A percentile compares a stretch with the other conserved stretches of the same genome.
Evolutionary conservation across 2,329 filamentous ascomycete genomes (phyloP).

Genomic region (Diaporthe australafricana): DNA sequence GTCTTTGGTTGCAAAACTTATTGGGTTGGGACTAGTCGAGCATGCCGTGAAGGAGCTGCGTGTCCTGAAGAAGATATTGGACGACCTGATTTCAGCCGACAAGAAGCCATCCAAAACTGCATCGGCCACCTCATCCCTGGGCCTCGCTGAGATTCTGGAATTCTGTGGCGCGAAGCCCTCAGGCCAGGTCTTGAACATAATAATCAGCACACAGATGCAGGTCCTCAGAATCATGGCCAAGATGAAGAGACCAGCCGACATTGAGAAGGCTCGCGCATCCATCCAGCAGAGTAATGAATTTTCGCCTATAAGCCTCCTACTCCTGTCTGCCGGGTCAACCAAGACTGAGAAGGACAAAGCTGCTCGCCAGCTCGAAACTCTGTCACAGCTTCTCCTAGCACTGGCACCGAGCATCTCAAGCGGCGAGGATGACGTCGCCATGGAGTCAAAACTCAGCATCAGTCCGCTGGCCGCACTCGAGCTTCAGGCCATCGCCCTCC

Average conservation of each 20-base stretch:
- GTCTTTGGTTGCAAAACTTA: constrained; percentile 73
- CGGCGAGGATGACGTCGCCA: constrained; percentile 68
- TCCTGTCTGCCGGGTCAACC: constrained; percentile 55
- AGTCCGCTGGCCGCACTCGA: constrained; percentile 69
- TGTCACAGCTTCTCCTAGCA: constrained; percentile 74
- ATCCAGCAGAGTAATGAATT: constrained; percentile 63
- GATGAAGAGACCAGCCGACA: constrained; percentile 60
- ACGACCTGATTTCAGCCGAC: constrained; percentile 47
- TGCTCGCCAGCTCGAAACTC: constrained; percentile 72
- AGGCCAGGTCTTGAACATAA: constrained; percentile 60
- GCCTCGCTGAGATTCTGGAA: constrained; percentile 70
- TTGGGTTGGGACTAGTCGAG: constrained; percentile 73
- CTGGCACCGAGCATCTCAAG: constrained; percentile 75
- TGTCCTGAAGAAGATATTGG: constrained; percentile 72
- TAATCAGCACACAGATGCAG: constrained; percentile 74
- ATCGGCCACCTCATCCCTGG: constrained; percentile 48
- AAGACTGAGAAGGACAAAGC: constrained; percentile 66
- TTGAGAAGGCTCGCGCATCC: constrained; percentile 16
- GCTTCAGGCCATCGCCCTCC: constrained; percentile 73
- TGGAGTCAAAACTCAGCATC: constrained; percentile 65
- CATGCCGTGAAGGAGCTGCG: constrained; percentile 76
- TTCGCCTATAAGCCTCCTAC: constrained; percentile 70
- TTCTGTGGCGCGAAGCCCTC: constrained; percentile 62
- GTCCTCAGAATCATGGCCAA: constrained; percentile 72
- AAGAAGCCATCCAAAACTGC: constrained; percentile 49